Evolutionary conservation across 2,329 filamentous ascomycete genomes (phyloP).

Genomic region (Moelleriella libera): DNA sequence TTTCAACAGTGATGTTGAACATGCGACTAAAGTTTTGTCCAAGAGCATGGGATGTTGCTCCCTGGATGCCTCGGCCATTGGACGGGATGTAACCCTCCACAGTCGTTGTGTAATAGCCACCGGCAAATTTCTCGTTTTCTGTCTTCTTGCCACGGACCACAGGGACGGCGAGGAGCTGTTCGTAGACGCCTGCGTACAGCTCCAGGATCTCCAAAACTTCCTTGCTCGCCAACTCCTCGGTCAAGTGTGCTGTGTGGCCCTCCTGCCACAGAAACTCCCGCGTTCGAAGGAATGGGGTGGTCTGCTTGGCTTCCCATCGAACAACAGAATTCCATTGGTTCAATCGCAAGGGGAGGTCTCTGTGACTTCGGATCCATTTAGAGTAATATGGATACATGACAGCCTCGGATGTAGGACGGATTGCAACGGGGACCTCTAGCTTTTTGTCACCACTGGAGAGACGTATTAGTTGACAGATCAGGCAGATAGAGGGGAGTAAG

Average conservation of each 20-base stretch:
- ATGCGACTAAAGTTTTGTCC: slow-evolving; percentile 99
- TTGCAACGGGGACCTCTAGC: slow-evolving; percentile 64
- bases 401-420: slow-evolving; percentile 55
- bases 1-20: slow-evolving; percentile 96
- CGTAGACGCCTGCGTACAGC: slow-evolving; percentile 82
- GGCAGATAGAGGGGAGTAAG: neutral
- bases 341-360: slow-evolving; percentile 82
- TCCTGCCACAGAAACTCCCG: slow-evolving; percentile 98
- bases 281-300: slow-evolving; percentile 73
- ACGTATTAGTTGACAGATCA: slow-evolving; percentile 1
- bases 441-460: slow-evolving; percentile 70
- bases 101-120: slow-evolving; percentile 91
- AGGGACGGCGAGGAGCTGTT: slow-evolving; percentile 84
- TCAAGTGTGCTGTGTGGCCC: slow-evolving; percentile 81
- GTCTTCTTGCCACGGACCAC: slow-evolving; percentile 92
- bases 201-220: slow-evolving; percentile 92
- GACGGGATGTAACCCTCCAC: slow-evolving; percentile 94
- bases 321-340: slow-evolving; percentile 96
- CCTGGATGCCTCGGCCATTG: slow-evolving; percentile 93
- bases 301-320: slow-evolving; percentile 95
- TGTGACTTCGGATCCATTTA: slow-evolving; percentile 93
- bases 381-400: slow-evolving; percentile 95
- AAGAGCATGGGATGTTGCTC: slow-evolving; percentile 83
- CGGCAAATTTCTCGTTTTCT: slow-evolving; percentile 95
- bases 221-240: slow-evolving; percentile 62